Evolutionary conservation across 2,329 filamentous ascomycete species (phyloP).

Genomic region (Penicillium rolfsii): DNA sequence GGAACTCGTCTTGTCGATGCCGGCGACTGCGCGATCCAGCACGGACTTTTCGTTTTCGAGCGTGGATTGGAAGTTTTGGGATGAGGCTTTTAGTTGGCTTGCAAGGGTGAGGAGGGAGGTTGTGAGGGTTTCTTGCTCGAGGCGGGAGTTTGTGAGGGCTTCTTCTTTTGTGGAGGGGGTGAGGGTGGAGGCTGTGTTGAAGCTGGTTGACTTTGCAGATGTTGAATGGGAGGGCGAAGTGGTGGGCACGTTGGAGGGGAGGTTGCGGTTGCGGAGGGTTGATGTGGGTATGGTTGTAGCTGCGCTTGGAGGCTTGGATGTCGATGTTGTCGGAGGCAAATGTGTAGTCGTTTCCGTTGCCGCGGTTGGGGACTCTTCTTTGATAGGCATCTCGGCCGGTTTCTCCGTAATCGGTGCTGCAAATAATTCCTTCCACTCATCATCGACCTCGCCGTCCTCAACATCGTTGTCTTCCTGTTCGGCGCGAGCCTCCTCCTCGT

Average conservation of each 20-base stretch:
- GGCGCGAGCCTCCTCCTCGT: conserved; percentile 36
- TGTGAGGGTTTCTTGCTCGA: conserved; percentile 82
- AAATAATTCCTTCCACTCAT: conserved; percentile 34
- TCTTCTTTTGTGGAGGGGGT: conserved; percentile 58
- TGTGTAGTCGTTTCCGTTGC: background rate
- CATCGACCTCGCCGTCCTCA: conserved; percentile 23
- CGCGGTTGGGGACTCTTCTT: background rate
- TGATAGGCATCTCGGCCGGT: conserved; percentile 7
- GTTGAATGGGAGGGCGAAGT: conserved; percentile 8
- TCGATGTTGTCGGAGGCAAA: conserved; percentile 6
- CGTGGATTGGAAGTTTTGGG: conserved; percentile 69
- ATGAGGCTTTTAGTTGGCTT: conserved; percentile 72
- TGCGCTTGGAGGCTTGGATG: conserved; percentile 17
- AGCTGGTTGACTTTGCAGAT: conserved; percentile 22
- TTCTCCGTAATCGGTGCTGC: conserved; percentile 30
- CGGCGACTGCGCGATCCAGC: conserved; percentile 70
- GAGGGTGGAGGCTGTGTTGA: background rate
- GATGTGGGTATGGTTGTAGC: conserved; percentile 18
- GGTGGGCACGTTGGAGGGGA: conserved; percentile 19
- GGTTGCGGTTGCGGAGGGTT: conserved; percentile 34
- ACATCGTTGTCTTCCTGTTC: conserved; percentile 22
- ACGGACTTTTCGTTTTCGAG: conserved; percentile 76
- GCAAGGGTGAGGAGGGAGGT: conserved; percentile 81
- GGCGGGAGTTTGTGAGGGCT: conserved; percentile 73
- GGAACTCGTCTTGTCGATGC: conserved; percentile 74